Percentiles rank a stretch among this genome's conserved stretches.
Conservation (phyloP, 306 rosid genomes). For the Cicer bijugum region DNA sequence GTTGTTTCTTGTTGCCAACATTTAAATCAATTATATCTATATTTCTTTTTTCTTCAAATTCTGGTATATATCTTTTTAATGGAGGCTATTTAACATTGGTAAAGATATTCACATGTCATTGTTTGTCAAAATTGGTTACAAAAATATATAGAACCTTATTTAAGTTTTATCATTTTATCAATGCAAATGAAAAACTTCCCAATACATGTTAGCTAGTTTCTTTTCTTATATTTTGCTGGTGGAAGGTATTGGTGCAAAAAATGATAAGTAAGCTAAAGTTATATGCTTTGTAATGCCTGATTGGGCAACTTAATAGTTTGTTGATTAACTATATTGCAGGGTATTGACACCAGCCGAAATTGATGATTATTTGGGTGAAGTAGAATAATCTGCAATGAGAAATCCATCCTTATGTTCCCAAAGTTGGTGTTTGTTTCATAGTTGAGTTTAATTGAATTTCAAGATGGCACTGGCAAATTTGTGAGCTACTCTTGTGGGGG, state of each 20-base stretch:
- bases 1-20: not conserved
- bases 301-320: slow-evolving; percentile 17
- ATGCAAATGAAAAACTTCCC: slow-evolving; percentile 11
- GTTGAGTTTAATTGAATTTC: slow-evolving; percentile 41
- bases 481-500: slow-evolving; percentile 41
- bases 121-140: not conserved
- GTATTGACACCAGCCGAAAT: slow-evolving; percentile 93
- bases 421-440: slow-evolving; percentile 41
- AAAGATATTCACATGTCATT: not conserved
- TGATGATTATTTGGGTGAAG: slow-evolving; percentile 95
- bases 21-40: not conserved
- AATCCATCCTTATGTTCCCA: slow-evolving; percentile 38
- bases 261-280: slow-evolving; percentile 2
- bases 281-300: slow-evolving; percentile 1
- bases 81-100: not conserved
- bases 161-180: not conserved
- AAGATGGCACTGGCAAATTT: slow-evolving; percentile 39
- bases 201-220: not conserved
- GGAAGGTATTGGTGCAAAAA: not conserved
- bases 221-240: not conserved
- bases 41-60: not conserved
- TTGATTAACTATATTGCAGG: slow-evolving; percentile 57
- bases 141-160: not conserved
- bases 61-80: not conserved
- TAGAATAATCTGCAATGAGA: slow-evolving; percentile 61